Evolutionary conservation across 129 eudicot species (phyloP).

Genomic region (Kitagawia praeruptora): DNA sequence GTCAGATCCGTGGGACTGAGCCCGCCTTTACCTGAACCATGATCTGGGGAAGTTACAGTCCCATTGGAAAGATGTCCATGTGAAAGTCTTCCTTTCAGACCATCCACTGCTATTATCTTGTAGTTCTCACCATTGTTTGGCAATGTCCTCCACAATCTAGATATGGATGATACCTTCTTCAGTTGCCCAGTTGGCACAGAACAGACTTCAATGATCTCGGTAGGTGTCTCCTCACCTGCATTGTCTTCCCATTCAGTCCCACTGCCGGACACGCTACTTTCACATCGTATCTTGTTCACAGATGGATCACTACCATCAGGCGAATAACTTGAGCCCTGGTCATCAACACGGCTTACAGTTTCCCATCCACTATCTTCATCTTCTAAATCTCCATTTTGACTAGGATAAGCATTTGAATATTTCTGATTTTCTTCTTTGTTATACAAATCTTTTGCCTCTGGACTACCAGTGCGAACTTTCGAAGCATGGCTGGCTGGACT

Average conservation of each 20-base stretch:
- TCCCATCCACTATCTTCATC: slow-evolving; percentile 96
- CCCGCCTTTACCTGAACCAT: slow-evolving; percentile 32
- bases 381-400: slow-evolving; percentile 41
- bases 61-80: slow-evolving; percentile 40
- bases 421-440: slow-evolving; percentile 21
- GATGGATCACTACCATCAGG: slow-evolving; percentile 65
- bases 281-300: slow-evolving; percentile 35
- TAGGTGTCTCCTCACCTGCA: slow-evolving; percentile 37
- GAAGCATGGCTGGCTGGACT: slow-evolving; percentile 43
- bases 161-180: slow-evolving; percentile 54
- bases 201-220: slow-evolving; percentile 66
- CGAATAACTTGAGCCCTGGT: slow-evolving; percentile 75
- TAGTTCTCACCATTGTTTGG: slow-evolving; percentile 57
- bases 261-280: slow-evolving; percentile 39
- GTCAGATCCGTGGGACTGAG: slow-evolving; percentile 38
- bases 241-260: slow-evolving; percentile 63
- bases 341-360: slow-evolving; percentile 75
- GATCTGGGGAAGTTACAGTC: slow-evolving; percentile 36
- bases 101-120: slow-evolving; percentile 62
- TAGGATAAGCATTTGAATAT: slow-evolving; percentile 24
- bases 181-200: slow-evolving; percentile 33
- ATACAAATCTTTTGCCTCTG: slow-evolving; percentile 18
- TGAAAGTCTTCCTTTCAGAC: slow-evolving; percentile 61
- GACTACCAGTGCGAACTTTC: slow-evolving; percentile 22
- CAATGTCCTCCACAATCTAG: slow-evolving; percentile 64